These are phyloP conservation scores for Fusarium illudens DNA, from an alignment of 2,329 filamentous ascomycete genomes.

Conservation along the genomic window DNA sequence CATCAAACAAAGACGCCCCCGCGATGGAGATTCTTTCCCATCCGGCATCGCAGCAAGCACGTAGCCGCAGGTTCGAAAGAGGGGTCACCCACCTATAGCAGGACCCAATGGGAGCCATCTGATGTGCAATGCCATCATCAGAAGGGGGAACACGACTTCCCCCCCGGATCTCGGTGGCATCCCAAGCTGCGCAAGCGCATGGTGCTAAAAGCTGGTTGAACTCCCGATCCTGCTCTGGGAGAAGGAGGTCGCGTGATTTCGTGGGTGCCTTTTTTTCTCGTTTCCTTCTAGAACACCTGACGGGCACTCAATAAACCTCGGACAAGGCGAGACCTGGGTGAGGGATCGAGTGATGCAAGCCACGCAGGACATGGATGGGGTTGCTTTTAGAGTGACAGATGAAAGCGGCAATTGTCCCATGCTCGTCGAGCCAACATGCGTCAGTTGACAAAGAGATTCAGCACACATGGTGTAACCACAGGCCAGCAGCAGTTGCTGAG, in stretches of 20 bases:
- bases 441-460: background rate
- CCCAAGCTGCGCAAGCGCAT: background rate
- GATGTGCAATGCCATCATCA: conserved; percentile 26
- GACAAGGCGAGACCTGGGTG: background rate
- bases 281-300: background rate
- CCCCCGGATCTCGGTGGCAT: background rate
- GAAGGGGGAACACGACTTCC: background rate
- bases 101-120: background rate
- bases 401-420: background rate
- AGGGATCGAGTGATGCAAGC: background rate
- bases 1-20: background rate
- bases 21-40: background rate
- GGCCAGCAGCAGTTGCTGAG: background rate
- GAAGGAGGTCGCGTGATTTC: conserved; percentile 26
- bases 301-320: background rate
- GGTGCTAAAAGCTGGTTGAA: background rate
- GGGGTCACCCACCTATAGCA: background rate
- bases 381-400: background rate
- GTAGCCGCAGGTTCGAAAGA: background rate
- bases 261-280: background rate
- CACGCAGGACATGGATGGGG: conserved; percentile 4
- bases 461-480: conserved; percentile 3
- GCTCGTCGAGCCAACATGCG: background rate
- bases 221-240: background rate
- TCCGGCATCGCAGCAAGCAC: background rate